A percentile compares a stretch with the other conserved stretches of the same genome.
phyloP scores from a whole-genome alignment of 2,329 filamentous ascomycete species.

The Ophiosphaerella narmari region DNA sequence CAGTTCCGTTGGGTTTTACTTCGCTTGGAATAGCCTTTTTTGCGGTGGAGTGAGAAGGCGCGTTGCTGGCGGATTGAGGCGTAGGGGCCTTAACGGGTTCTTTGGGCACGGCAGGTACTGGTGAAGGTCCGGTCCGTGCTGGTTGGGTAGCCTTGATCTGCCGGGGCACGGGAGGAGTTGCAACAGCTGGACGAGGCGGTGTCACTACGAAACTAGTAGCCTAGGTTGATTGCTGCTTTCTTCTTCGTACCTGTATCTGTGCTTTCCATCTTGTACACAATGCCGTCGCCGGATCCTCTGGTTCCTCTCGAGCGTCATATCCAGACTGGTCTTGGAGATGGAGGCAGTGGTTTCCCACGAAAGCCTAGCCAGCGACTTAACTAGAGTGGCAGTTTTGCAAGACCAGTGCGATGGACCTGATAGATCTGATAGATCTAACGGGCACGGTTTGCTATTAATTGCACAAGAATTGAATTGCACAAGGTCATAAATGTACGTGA shows the following conservation, averaged over 20 bases:
- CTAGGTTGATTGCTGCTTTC: constrained; percentile 3
- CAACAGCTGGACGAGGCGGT: constrained; percentile 35
- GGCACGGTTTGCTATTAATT: too few relatives aligned
- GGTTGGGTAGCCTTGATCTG: constrained; percentile 46
- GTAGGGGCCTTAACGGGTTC: constrained; percentile 56
- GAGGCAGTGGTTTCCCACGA: too few relatives aligned
- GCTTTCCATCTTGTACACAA: constrained; percentile 9
- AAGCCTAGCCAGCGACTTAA: too few relatives aligned
- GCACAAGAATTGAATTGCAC: too few relatives aligned
- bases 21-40: constrained; percentile 50
- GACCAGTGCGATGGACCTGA: too few relatives aligned
- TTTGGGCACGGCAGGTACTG: constrained; percentile 47
- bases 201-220: too few relatives aligned
- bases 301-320: constrained; percentile 34
- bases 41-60: constrained; percentile 40
- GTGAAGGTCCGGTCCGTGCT: constrained; percentile 47
- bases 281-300: constrained; percentile 30
- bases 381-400: too few relatives aligned
- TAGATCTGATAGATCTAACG: too few relatives aligned
- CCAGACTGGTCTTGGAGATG: constrained; percentile 33
- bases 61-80: constrained; percentile 50
- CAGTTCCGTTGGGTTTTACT: constrained; percentile 56
- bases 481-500: too few relatives aligned
- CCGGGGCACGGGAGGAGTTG: constrained; percentile 44
- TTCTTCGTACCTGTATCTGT: background rate